phyloP scores from a whole-genome alignment of 345 rosid species.

The Rhizophora mangle region DNA sequence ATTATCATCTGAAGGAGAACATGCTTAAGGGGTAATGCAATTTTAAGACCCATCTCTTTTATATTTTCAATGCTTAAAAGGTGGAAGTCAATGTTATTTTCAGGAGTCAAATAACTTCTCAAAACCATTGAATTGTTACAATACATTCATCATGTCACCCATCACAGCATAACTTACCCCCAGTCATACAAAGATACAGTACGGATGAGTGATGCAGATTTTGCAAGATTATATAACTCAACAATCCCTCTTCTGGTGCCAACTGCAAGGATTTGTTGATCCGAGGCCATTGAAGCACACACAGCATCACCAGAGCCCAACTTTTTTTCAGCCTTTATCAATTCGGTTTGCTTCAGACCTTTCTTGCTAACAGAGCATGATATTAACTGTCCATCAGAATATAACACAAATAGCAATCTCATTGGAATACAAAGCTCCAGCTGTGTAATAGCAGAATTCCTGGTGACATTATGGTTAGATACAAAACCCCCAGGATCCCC shows the following conservation, averaged over 20 bases:
- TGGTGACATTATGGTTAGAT: conserved; percentile 21
- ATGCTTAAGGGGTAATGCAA: not conserved
- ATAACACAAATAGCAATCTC: conserved; percentile 70
- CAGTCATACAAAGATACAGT: conserved; percentile 83
- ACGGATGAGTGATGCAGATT: conserved; percentile 67
- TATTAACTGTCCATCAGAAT: conserved; percentile 64
- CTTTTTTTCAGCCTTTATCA: conserved; percentile 60
- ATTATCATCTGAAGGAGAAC: conserved; percentile 5
- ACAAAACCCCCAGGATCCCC: too few species aligned
- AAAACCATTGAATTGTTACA: conserved; percentile 2
- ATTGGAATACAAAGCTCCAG: conserved; percentile 47
- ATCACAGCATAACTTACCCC: conserved; percentile 59
- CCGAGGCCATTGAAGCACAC: conserved; percentile 77
- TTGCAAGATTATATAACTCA: conserved; percentile 75
- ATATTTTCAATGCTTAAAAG: not conserved
- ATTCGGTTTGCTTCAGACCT: conserved; percentile 70
- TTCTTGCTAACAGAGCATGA: conserved; percentile 84
- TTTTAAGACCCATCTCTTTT: not conserved
- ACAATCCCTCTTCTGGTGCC: conserved; percentile 90
- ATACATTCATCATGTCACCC: not conserved
- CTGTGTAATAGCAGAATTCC: conserved; percentile 45
- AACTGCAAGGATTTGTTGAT: conserved; percentile 91
- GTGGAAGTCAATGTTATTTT: conserved; percentile 3
- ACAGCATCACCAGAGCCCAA: conserved; percentile 79
- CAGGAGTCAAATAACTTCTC: not conserved